Evolutionary conservation across 2,329 filamentous ascomycete genomes (phyloP), one percentile per base, ranked within the genome.

Genomic region (Fusarium coffeatum): DNA sequence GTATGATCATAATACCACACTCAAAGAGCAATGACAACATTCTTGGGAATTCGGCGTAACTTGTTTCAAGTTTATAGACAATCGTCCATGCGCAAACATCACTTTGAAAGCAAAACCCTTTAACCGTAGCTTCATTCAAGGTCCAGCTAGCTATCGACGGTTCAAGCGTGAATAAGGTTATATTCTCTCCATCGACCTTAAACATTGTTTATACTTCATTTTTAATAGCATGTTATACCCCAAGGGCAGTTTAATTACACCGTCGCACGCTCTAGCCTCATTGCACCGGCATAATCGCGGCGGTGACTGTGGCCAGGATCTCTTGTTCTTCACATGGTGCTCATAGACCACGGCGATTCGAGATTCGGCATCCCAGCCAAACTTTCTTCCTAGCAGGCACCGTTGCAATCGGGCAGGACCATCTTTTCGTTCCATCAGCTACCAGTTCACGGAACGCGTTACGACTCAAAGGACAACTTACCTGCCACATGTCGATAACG

Each of bases 401-500:
- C 58, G 7, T 63, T 23, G 5, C 62, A 69, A 1, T 40, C 9
- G 0, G 71, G 65, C 25, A 73, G 27, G 3, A 69, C 59, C 56
- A 72, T 53, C 71, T 73, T 16, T 25, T 5, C 18, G 20, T 5
- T 8, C 18, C 3, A 11, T 71, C n/a, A 68, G 55, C 23, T 5
- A 12, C 3, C 9, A 6, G 9, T 9, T 3, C 5, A 10, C 0
- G 0, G 2, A 18, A 1, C 4, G 3, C 2, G 7, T 4, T 1
- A 0, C 8, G 3, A 13, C 16, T 16, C 11, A n/a, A 8, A 20
- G 5, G 3, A 25, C 6, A 2, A 66, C 72, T 68, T 45, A 73
- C 74, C 55, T 69, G 59, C 73, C 72, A 76, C 64, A 74, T 70
- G 12, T 74, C 72, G 28, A 74, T 74, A 8, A 72, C n/a, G 3